Conservation (phyloP, 306 rosid genomes). For the Amphicarpaea edgeworthii region DNA sequence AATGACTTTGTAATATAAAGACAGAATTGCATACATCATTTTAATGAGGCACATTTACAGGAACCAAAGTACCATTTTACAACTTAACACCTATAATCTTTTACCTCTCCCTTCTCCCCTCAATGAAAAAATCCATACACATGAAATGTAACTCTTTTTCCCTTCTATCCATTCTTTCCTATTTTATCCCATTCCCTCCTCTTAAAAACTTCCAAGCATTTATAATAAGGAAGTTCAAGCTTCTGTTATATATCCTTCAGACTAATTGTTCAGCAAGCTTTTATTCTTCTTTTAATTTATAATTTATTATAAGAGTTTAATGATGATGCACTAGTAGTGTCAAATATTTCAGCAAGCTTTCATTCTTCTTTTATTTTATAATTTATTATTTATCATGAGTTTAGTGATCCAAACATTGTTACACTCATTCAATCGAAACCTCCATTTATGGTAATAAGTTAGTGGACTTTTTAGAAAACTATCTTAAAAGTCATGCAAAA, state of each 20-base stretch:
- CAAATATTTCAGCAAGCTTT: no score
- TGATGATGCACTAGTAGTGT: no score
- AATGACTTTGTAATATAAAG: conserved; percentile 14
- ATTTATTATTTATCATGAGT: no score
- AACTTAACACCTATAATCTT: conserved; percentile 5
- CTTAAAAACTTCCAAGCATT: not conserved
- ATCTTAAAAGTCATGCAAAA: no score
- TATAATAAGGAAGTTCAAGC: not conserved
- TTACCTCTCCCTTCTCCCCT: conserved; percentile 14
- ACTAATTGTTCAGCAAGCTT: conserved; percentile 13
- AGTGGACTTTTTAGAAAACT: no score
- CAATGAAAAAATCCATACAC: conserved; percentile 1
- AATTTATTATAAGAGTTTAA: no score
- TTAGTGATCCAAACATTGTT: no score
- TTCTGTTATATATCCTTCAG: conserved; percentile 13
- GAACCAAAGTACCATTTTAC: conserved; percentile 20
- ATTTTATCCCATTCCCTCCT: not conserved
- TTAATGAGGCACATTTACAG: not conserved
- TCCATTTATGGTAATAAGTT: no score
- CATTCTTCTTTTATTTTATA: no score
- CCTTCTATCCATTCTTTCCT: not conserved
- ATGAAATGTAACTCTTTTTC: conserved; percentile 2
- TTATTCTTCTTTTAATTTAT: not conserved
- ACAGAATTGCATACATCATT: not conserved
- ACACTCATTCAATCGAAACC: no score